These are phyloP conservation scores for Salix exigua DNA, from an alignment of 345 rosid genomes.

Conservation along the genomic window DNA sequence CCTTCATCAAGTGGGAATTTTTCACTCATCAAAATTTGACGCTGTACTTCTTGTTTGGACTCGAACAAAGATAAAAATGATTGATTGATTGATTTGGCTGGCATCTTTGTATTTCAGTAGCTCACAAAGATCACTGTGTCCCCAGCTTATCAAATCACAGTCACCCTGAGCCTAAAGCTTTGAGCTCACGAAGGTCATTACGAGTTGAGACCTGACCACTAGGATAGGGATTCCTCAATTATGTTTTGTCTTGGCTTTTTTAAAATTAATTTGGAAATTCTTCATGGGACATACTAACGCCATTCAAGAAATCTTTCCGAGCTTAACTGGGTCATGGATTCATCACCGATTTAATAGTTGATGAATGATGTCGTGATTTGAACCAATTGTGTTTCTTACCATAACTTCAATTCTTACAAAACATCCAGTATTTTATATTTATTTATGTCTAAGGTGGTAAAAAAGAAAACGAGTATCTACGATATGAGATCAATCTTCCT, in stretches of 20 bases:
- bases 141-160: constrained; percentile 3
- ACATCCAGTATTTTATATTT: too few species aligned
- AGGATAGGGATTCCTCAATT: background rate
- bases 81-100: constrained; percentile 9
- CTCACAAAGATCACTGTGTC: background rate
- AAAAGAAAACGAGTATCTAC: too few species aligned
- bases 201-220: background rate
- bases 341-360: too few species aligned
- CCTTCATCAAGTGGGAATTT: background rate
- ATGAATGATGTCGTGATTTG: too few species aligned
- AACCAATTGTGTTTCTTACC: too few species aligned
- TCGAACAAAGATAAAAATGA: background rate
- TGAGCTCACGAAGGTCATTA: too few species aligned
- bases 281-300: background rate
- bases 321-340: too few species aligned
- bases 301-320: too few species aligned
- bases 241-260: background rate
- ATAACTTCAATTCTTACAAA: too few species aligned
- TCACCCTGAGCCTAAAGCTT: background rate
- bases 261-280: background rate
- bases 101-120: background rate
- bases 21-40: background rate
- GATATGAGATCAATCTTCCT: too few species aligned
- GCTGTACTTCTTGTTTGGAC: too few species aligned
- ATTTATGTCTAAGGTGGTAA: too few species aligned